Conservation (phyloP, 495 filamentous ascomycete genomes). For the Bombardia bombarda region DNA sequence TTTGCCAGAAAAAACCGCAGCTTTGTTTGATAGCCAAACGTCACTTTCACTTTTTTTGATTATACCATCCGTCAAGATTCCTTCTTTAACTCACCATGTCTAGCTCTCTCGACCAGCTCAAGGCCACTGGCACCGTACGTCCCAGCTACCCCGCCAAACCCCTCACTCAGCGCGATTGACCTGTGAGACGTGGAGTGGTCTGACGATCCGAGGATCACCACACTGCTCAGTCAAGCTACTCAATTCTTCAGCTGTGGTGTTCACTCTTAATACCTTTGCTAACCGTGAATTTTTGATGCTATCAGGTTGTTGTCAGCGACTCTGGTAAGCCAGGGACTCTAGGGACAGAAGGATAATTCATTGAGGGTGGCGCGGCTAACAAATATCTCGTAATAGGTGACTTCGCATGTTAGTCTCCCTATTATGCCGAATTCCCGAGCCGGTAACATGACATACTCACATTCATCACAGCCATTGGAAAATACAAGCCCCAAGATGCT, state of each 20-base stretch:
- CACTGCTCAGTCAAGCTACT: too few species aligned
- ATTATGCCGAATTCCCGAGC: constrained; percentile 1
- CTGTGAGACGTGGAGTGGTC: too few species aligned
- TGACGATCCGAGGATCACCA: too few species aligned
- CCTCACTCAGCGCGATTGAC: constrained; percentile 16
- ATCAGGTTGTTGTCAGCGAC: constrained; percentile 87
- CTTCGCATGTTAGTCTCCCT: constrained; percentile 60
- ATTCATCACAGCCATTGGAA: constrained; percentile 71
- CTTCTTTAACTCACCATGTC: constrained; percentile 50
- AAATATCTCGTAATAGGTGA: constrained; percentile 48
- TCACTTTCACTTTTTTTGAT: background rate
- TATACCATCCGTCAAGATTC: background rate
- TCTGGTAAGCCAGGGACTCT: constrained; percentile 85
- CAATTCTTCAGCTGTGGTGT: background rate
- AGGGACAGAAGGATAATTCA: too few species aligned
- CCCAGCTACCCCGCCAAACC: constrained; percentile 33
- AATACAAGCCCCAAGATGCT: constrained; percentile 99
- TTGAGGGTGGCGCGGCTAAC: constrained; percentile 1
- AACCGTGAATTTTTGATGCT: constrained; percentile 12
- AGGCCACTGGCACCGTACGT: constrained; percentile 90
- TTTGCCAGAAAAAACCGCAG: background rate
- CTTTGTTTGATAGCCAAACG: background rate
- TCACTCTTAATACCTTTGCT: constrained; percentile 10
- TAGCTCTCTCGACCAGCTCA: constrained; percentile 89
- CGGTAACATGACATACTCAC: constrained; percentile 20